Percentiles rank a stretch among this genome's conserved stretches.
Evolutionary conservation across 768 basidiomycete genomes (phyloP).

Genomic region (Mycena olivaceomarginata): DNA sequence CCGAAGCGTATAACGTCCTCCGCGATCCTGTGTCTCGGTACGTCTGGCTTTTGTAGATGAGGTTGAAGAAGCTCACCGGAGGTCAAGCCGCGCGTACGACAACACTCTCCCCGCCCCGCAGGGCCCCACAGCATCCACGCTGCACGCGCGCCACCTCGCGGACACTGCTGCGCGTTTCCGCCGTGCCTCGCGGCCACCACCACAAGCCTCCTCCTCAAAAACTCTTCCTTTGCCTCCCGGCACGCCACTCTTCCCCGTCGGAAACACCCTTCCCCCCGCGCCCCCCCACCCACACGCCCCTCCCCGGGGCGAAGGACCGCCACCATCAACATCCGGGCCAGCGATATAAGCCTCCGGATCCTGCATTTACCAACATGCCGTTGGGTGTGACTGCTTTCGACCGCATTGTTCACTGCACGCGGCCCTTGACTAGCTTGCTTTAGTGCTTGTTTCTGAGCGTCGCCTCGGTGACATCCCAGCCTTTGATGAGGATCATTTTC

Average conservation of each 20-base stretch:
- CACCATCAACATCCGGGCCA: conserved; percentile 41
- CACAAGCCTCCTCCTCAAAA: background rate
- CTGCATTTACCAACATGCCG: too few species aligned
- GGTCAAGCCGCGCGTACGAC: conserved; percentile 39
- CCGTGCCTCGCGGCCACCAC: conserved; percentile 23
- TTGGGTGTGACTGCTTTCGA: too few species aligned
- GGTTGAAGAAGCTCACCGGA: background rate
- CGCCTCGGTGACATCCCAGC: too few species aligned
- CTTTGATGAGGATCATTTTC: too few species aligned
- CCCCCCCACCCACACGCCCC: background rate
- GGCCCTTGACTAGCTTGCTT: too few species aligned
- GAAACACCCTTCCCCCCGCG: conserved; percentile 32
- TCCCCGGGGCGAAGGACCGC: conserved; percentile 32
- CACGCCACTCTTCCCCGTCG: background rate
- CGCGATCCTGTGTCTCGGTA: conserved; percentile 42
- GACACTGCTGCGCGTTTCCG: conserved; percentile 43
- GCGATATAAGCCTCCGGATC: conserved; percentile 42
- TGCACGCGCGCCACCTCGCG: conserved; percentile 37
- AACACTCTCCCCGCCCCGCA: conserved; percentile 37
- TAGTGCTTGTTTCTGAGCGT: too few species aligned
- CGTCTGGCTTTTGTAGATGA: background rate
- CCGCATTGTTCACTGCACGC: too few species aligned
- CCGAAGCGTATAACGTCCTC: conserved; percentile 41
- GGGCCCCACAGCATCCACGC: conserved; percentile 22
- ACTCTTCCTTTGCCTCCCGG: conserved; percentile 9